Conservation (phyloP, 1,284 basidiomycete species). For the Malassezia equina region DNA sequence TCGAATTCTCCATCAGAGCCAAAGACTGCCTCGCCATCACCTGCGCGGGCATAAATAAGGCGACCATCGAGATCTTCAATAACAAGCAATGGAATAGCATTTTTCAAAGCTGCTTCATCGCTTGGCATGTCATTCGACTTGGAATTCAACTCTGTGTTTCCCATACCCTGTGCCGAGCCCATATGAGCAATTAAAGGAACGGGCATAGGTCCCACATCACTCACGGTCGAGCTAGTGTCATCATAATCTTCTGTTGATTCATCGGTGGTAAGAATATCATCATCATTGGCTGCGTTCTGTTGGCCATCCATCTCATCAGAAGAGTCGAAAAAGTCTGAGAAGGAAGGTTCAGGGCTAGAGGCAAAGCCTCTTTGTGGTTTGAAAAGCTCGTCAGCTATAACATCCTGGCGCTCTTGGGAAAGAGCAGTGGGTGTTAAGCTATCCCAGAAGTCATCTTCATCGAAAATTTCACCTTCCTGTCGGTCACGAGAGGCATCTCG, state of each 20-base stretch:
- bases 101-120: slow-evolving; percentile 11
- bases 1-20: slow-evolving; percentile 48
- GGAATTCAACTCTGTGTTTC: neutral
- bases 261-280: slow-evolving; percentile 21
- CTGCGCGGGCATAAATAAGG: slow-evolving; percentile 44
- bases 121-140: slow-evolving; percentile 14
- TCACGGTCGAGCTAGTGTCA: slow-evolving; percentile 34
- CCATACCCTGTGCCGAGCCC: slow-evolving; percentile 17
- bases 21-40: slow-evolving; percentile 47
- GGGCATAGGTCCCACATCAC: slow-evolving; percentile 26
- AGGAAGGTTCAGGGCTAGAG: slow-evolving; percentile 43
- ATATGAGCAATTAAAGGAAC: slow-evolving; percentile 40
- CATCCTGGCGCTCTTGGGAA: neutral
- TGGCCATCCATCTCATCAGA: slow-evolving; percentile 23
- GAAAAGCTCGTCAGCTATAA: slow-evolving; percentile 33
- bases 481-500: slow-evolving; percentile 23
- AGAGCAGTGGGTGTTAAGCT: neutral
- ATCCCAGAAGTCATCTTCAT: slow-evolving; percentile 19
- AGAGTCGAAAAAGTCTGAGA: slow-evolving; percentile 45
- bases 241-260: slow-evolving; percentile 27
- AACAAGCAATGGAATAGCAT: slow-evolving; percentile 41
- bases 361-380: slow-evolving; percentile 41
- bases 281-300: slow-evolving; percentile 6
- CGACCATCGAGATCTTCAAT: slow-evolving; percentile 47
- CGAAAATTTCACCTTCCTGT: slow-evolving; percentile 18